Evolutionary conservation across 2,329 filamentous ascomycete species (phyloP).

Genomic region (Emergomyces orientalis): DNA sequence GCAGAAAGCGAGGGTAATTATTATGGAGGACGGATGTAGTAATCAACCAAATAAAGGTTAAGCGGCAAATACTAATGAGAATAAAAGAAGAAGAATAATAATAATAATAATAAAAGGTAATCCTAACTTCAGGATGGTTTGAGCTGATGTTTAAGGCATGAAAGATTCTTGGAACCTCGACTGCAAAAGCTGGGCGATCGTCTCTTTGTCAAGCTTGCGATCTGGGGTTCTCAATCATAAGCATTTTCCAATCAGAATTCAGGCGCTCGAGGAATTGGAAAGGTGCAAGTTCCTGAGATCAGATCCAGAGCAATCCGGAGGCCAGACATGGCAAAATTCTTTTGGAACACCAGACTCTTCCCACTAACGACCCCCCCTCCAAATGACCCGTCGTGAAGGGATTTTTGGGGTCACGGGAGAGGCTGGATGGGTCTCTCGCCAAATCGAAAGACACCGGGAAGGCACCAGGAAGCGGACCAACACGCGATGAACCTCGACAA

Average conservation of each 20-base stretch:
- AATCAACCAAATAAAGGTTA: conserved; percentile 7
- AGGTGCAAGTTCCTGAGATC: conserved; percentile 1
- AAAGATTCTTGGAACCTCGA: conserved; percentile 2
- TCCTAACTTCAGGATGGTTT: neutral
- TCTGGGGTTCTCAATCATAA: neutral
- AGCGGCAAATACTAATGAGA: neutral
- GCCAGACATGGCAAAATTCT: conserved; percentile 3
- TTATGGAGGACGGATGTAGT: neutral
- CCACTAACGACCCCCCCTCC: conserved; percentile 6
- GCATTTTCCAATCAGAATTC: conserved; percentile 7
- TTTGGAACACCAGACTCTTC: neutral
- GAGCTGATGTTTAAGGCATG: neutral
- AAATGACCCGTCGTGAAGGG: conserved; percentile 13
- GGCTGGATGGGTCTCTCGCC: conserved; percentile 27
- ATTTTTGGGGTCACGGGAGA: conserved; percentile 17
- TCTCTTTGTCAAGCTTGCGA: conserved; percentile 10
- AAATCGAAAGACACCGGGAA: conserved; percentile 11
- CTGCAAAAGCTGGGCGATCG: conserved; percentile 7
- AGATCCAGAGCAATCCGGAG: conserved; percentile 8
- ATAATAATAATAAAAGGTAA: conserved; percentile 8
- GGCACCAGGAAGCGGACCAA: conserved; percentile 1
- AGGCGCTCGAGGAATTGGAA: neutral
- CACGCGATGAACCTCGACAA: conserved; percentile 9
- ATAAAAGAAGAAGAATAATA: conserved; percentile 1
- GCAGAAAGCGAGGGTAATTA: conserved; percentile 1